Evolutionary conservation across 2,329 filamentous ascomycete genomes (phyloP), one percentile per base, ranked within the genome.

Genomic region (Neoarthrinium moseri): DNA sequence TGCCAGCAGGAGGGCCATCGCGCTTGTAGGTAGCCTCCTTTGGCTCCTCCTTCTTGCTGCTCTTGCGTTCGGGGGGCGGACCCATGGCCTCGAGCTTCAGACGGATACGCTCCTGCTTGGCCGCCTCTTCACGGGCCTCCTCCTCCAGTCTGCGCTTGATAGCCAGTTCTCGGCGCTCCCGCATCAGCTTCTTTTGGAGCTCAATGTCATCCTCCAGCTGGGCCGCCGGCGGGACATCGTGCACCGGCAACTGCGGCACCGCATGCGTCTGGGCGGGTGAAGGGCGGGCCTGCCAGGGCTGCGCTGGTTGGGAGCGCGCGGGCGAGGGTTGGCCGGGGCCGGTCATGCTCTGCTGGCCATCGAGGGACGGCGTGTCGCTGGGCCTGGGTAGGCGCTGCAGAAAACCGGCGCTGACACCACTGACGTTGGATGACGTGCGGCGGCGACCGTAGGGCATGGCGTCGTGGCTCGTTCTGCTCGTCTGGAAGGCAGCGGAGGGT

Each of bases 381-480:
- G 64, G 64, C 52, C 74, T 77, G 29, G 64, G 64, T 27, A 71
- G 53, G 27, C 86, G 81, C 55, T 86, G 80, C 55, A 78, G 77
- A 52, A 84, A 80, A 29, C 80, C 77, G 49, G 86, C 86, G 63
- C 90, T 95, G 48, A 87, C 88, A 45, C 89, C 91, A 63, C 91
- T 96, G 32, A 95, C 86, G 59, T 91, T 95, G 2, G 92, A 97
- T 13, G 92, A 96, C 47, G 87, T 87, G 51, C 92, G 84, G 50
- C 91, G 83, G 53, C 91, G 83, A 29, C 77, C 79, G 73, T 88
- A 91, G 3, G 81, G 74, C 23, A 34, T 26, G 11, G 72, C 83
- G 53, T 87, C 83, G 50, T 87, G 84, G 53, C 74, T 82, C 27
- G 80, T 79, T 49, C 90, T 80, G 54, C 80, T 83, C 4, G 89